Percentiles rank a stretch among this genome's conserved stretches.
These are phyloP conservation scores for Pezicula rhizophila DNA, from an alignment of 2,329 filamentous ascomycete genomes.

Conservation along the genomic window DNA sequence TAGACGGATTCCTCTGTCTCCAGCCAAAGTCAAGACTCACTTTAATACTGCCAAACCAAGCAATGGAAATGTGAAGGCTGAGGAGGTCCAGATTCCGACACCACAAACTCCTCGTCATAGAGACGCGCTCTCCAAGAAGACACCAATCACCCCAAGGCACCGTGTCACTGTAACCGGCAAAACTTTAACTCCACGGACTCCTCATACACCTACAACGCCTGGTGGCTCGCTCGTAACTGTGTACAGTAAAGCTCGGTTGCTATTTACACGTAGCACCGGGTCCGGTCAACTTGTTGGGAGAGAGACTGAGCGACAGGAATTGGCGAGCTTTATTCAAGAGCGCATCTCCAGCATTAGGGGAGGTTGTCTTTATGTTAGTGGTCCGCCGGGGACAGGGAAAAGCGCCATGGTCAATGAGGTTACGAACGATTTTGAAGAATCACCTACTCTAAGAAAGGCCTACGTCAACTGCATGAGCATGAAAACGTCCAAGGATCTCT, in stretches of 20 bases:
- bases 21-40: constrained; percentile 35
- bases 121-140: constrained; percentile 65
- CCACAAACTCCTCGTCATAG: constrained; percentile 72
- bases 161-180: constrained; percentile 72
- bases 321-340: constrained; percentile 63
- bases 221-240: constrained; percentile 61
- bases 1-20: constrained; percentile 35
- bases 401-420: constrained; percentile 87
- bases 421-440: constrained; percentile 50
- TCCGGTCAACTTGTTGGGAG: constrained; percentile 27
- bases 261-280: constrained; percentile 63
- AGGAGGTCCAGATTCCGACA: constrained; percentile 46
- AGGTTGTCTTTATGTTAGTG: constrained; percentile 90
- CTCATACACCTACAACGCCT: constrained; percentile 67
- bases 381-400: constrained; percentile 93
- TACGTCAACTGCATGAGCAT: constrained; percentile 98
- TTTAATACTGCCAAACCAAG: constrained; percentile 29
- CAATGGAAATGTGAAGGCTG: constrained; percentile 32
- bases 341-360: constrained; percentile 54
- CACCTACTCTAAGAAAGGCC: constrained; percentile 54
- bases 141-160: constrained; percentile 76
- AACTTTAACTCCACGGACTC: constrained; percentile 71
- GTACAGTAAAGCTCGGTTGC: constrained; percentile 79
- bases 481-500: constrained; percentile 81
- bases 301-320: constrained; percentile 50